Evolutionary conservation across 495 filamentous ascomycete species (phyloP), one percentile per base, ranked within the genome.

Genomic region (Penicillium soppii): DNA sequence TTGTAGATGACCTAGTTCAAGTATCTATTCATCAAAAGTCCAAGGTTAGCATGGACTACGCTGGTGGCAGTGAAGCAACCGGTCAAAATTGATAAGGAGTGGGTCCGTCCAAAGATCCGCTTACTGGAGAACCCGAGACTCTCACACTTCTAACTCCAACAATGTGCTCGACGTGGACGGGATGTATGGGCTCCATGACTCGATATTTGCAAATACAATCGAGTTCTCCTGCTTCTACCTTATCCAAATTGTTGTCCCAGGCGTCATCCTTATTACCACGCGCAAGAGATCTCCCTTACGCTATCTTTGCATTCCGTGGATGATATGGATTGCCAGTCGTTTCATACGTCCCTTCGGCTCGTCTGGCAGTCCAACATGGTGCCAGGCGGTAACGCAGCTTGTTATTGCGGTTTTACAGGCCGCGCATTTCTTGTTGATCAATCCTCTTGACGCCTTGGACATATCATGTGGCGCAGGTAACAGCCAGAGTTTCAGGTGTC

Each of bases 161-260:
- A n/a, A n/a, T n/a, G n/a, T 39, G 17, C 3, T 7, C 10, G 35
- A 37, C 13, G 6, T 12, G 33, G 16, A 3, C 7, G 12, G 1
- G 39, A 47, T 47, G 50, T 46, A 53, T 9, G 50, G 50, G 4
- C 19, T 53, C 1, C 23, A 53, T 19, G 19, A 53, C 12, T 45
- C 49, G 8, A 43, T 40, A 12, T 12, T 19, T 7, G 49, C 42
- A 12, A 46, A 52, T 23, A 29, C 39, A 19, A 9, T 33, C 15
- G 41, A 45, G 12, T 52, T 52, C 21, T 1, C 13, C 7, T 33
- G 20, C 7, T 44, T 38, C 33, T 52, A 37, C 4, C 12, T 44
- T 0, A 25, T 52, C 1, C 49, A 52, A 16, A 52, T 17, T 37
- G 16, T 30, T 2, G 7, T 39, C 2, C 50, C 50, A 9, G 50